phyloP scores from a whole-genome alignment of 2,329 filamentous ascomycete genomes.

The Ceratocystiopsis sp. region DNA sequence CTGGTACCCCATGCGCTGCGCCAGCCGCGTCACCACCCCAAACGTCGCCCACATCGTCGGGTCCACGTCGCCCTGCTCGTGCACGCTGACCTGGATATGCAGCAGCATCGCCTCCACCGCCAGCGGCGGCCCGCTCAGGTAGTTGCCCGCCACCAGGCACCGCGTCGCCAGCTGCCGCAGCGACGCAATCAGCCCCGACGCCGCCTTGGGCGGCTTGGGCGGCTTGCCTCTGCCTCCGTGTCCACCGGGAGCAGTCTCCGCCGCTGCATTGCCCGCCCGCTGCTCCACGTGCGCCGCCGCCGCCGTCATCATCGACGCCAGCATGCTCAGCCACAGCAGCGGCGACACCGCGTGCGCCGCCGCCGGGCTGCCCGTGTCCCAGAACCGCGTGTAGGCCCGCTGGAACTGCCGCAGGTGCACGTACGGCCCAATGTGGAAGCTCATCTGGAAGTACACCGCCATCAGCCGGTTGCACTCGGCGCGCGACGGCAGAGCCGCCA shows the following conservation, averaged over 20 bases:
- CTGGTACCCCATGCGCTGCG: constrained; percentile 35
- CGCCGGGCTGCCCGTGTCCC: constrained; percentile 14
- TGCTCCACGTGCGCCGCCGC: constrained; percentile 13
- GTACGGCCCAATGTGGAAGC: constrained; percentile 21
- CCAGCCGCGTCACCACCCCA: constrained; percentile 27
- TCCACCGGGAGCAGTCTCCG: no score
- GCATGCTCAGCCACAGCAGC: constrained; percentile 32
- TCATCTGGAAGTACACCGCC: constrained; percentile 21
- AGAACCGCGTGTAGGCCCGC: constrained; percentile 30
- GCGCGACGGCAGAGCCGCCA: constrained; percentile 19
- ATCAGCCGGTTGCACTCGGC: constrained; percentile 21
- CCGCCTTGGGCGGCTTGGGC: constrained; percentile 7
- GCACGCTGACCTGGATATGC: constrained; percentile 25
- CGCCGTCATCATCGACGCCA: constrained; percentile 29
- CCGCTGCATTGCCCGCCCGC: neutral
- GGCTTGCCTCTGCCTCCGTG: no score
- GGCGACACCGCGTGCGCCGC: constrained; percentile 19
- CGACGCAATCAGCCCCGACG: neutral
- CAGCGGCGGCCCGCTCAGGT: constrained; percentile 25
- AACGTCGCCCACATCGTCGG: constrained; percentile 30
- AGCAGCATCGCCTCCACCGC: constrained; percentile 33
- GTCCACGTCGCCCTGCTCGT: constrained; percentile 23
- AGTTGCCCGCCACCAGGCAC: constrained; percentile 30
- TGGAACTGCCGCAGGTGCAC: constrained; percentile 28
- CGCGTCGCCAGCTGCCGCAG: constrained; percentile 20